Evolutionary conservation across 495 filamentous ascomycete genomes (phyloP).

Genomic region (Massariosphaeria phaeospora): DNA sequence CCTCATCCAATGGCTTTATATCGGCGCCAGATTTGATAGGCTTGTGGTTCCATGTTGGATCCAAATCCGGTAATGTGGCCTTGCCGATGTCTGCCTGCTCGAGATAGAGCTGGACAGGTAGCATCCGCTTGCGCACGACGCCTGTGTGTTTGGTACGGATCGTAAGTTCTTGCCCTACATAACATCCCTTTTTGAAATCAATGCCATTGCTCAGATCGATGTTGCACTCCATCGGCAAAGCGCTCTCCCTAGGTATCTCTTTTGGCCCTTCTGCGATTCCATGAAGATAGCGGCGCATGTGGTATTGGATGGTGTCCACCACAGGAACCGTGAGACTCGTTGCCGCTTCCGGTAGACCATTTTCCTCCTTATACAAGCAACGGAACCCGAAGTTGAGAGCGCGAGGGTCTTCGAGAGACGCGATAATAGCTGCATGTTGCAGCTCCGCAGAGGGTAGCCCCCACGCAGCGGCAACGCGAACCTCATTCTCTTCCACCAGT

Average conservation of each 20-base stretch:
- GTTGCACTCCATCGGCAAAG: conserved; percentile 78
- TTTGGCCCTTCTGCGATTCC: conserved; percentile 79
- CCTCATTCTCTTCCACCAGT: conserved; percentile 58
- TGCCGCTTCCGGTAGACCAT: not conserved
- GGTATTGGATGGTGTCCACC: conserved; percentile 48
- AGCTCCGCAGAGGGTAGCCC: conserved; percentile 30
- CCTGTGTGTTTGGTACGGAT: conserved; percentile 91
- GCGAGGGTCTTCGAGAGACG: conserved; percentile 39
- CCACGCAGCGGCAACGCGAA: conserved; percentile 61
- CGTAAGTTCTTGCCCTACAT: conserved; percentile 93
- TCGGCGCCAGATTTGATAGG: conserved; percentile 14
- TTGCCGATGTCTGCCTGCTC: not conserved
- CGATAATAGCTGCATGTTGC: conserved; percentile 14
- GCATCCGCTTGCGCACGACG: conserved; percentile 83
- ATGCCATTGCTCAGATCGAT: conserved; percentile 76
- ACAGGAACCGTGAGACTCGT: conserved; percentile 20
- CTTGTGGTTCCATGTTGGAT: not conserved
- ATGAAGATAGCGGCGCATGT: conserved; percentile 62
- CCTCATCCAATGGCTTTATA: conserved; percentile 34
- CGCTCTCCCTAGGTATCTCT: conserved; percentile 64
- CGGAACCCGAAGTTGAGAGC: conserved; percentile 65
- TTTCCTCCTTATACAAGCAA: conserved; percentile 2
- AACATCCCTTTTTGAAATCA: conserved; percentile 94
- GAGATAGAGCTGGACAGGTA: conserved; percentile 73
- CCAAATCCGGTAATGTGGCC: conserved; percentile 47